Conservation (phyloP, 495 filamentous ascomycete genomes). For the Viridothelium virens region DNA sequence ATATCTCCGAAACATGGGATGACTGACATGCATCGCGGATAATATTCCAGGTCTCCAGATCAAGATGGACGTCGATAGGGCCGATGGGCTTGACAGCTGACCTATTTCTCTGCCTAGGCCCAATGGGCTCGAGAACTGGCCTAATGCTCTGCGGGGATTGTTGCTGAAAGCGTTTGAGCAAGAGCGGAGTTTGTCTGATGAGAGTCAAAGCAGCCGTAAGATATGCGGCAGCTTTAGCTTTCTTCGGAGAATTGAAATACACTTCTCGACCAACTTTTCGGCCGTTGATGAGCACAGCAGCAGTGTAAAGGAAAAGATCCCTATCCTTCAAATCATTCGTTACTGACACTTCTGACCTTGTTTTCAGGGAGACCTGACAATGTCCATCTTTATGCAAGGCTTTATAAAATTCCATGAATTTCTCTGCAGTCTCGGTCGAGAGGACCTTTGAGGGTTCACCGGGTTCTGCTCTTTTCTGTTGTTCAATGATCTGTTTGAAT, state of each 20-base stretch:
- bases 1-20: neutral
- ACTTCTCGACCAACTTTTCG: constrained; percentile 34
- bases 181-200: constrained; percentile 32
- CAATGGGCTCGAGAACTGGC: constrained; percentile 32
- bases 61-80: constrained; percentile 31
- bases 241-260: constrained; percentile 35
- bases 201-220: constrained; percentile 40
- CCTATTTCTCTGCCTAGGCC: constrained; percentile 10
- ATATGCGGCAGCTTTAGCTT: constrained; percentile 35
- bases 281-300: constrained; percentile 33
- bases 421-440: constrained; percentile 36
- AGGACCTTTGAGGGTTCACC: constrained; percentile 13
- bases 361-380: neutral
- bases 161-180: constrained; percentile 34
- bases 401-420: constrained; percentile 41
- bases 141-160: too few species aligned
- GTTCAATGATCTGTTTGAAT: constrained; percentile 25
- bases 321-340: neutral
- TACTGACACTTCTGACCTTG: neutral
- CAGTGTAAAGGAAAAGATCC: neutral
- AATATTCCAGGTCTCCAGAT: constrained; percentile 34
- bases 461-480: neutral
- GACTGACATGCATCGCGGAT: constrained; percentile 33
- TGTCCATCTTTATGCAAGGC: constrained; percentile 9
- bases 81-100: constrained; percentile 32